Evolutionary conservation across 2,329 filamentous ascomycete species (phyloP).

Genomic region (Cercospora sp.): DNA sequence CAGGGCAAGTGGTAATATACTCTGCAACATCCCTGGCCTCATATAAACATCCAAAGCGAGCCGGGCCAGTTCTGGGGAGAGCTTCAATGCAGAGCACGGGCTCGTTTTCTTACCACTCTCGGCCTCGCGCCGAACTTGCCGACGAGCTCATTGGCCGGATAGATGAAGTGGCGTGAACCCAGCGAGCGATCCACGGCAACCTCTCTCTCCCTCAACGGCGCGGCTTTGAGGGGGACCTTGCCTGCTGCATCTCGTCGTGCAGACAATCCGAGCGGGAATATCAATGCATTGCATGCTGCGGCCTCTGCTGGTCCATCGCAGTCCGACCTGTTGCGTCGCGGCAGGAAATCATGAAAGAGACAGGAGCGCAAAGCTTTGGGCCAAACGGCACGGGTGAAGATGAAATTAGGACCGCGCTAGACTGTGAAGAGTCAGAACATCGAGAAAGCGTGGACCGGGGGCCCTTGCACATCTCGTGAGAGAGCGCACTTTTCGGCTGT

Average conservation of each 20-base stretch:
- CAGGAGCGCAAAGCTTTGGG: background rate
- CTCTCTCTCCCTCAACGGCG: background rate
- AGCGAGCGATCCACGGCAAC: background rate
- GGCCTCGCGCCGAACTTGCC: background rate
- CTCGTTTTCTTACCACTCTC: background rate
- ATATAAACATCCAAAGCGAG: background rate
- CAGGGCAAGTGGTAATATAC: background rate
- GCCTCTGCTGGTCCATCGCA: background rate
- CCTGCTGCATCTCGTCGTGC: background rate
- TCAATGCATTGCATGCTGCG: background rate
- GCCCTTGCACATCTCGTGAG: background rate
- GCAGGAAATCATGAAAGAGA: background rate
- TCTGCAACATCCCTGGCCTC: background rate
- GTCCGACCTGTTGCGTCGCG: background rate
- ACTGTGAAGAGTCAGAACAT: background rate
- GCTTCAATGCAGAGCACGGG: background rate
- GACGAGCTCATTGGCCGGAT: background rate
- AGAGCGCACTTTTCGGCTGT: no score
- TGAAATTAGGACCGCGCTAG: background rate
- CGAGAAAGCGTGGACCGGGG: background rate
- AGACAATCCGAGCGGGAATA: background rate
- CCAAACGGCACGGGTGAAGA: background rate
- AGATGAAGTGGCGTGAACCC: background rate
- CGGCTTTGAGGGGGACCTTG: background rate
- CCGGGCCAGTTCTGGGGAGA: background rate